Conservation (phyloP, 106 monocot genomes). For the Amphibolis antarctica region DNA sequence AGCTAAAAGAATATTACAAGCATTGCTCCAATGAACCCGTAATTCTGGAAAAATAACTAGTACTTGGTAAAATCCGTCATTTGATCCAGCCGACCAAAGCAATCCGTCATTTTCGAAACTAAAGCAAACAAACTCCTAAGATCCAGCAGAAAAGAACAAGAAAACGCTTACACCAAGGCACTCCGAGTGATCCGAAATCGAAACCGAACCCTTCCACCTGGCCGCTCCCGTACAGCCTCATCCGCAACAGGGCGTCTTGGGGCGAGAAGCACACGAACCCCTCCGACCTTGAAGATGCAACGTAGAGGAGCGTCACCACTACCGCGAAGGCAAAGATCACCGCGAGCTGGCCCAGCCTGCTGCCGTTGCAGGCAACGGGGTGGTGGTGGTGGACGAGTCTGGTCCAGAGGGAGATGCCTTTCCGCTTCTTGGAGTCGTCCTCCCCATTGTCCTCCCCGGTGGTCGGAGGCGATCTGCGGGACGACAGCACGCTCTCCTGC, state of each 20-base stretch:
- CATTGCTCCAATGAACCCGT: neutral
- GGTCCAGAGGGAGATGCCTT: constrained; percentile 17
- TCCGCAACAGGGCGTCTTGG: constrained; percentile 22
- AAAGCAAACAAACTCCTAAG: neutral
- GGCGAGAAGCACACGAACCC: constrained; percentile 26
- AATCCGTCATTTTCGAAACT: neutral
- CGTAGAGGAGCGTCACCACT: constrained; percentile 23
- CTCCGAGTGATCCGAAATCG: constrained; percentile 90
- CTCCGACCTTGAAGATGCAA: constrained; percentile 21
- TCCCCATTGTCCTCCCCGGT: constrained; percentile 13
- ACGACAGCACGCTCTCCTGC: constrained; percentile 46
- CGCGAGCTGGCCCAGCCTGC: constrained; percentile 8
- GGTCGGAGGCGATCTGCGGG: constrained; percentile 25
- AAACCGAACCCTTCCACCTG: constrained; percentile 42
- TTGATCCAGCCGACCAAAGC: too few species aligned
- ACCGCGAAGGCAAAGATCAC: constrained; percentile 12
- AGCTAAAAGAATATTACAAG: neutral
- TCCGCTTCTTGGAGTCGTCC: constrained; percentile 67
- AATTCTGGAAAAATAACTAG: neutral
- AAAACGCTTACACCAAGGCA: constrained; percentile 76
- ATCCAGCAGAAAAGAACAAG: neutral
- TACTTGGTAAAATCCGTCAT: neutral
- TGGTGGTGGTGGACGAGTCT: constrained; percentile 8
- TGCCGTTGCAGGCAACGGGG: neutral
- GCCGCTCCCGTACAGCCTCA: constrained; percentile 17